A percentile compares a stretch with the other conserved stretches of the same genome.
These are phyloP conservation scores for Astrothelium macrocarpum DNA, from an alignment of 495 filamentous ascomycete species.

Conservation along the genomic window DNA sequence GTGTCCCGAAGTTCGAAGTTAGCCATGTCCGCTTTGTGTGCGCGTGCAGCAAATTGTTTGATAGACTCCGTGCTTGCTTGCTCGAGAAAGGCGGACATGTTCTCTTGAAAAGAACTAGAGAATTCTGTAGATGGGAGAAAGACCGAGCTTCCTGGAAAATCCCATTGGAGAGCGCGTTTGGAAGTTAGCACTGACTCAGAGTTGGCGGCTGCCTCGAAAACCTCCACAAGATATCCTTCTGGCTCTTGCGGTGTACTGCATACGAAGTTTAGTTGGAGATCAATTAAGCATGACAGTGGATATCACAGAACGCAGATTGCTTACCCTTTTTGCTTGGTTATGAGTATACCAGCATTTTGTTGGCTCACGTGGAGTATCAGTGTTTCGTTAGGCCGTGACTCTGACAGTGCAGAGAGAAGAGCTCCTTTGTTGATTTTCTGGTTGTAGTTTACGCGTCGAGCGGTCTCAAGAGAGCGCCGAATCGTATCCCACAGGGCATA, in stretches of 20 bases:
- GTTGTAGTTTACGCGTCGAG: conserved; percentile 27
- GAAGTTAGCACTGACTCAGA: conserved; percentile 40
- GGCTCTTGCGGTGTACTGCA: neutral
- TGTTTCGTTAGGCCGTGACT: conserved; percentile 24
- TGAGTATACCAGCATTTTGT: conserved; percentile 49
- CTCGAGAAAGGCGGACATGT: conserved; percentile 46
- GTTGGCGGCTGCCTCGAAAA: conserved; percentile 46
- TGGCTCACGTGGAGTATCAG: conserved; percentile 41
- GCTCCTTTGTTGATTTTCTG: conserved; percentile 32
- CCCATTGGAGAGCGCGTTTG: conserved; percentile 37
- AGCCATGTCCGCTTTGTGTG: conserved; percentile 40
- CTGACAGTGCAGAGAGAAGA: conserved; percentile 30
- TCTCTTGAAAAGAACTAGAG: conserved; percentile 38
- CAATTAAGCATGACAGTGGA: neutral
- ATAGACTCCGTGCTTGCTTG: conserved; percentile 48
- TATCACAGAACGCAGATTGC: conserved; percentile 15
- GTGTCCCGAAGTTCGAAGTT: conserved; percentile 48
- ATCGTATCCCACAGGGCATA: conserved; percentile 27
- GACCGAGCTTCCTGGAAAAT: conserved; percentile 38
- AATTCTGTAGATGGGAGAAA: conserved; percentile 33
- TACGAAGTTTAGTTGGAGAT: neutral
- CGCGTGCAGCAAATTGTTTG: conserved; percentile 40
- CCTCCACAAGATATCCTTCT: conserved; percentile 39
- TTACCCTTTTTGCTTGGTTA: conserved; percentile 36
- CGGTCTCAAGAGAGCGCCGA: conserved; percentile 27